These are phyloP conservation scores for Lentinus polychrous DNA, from an alignment of 1,284 basidiomycete species.

Conservation along the genomic window DNA sequence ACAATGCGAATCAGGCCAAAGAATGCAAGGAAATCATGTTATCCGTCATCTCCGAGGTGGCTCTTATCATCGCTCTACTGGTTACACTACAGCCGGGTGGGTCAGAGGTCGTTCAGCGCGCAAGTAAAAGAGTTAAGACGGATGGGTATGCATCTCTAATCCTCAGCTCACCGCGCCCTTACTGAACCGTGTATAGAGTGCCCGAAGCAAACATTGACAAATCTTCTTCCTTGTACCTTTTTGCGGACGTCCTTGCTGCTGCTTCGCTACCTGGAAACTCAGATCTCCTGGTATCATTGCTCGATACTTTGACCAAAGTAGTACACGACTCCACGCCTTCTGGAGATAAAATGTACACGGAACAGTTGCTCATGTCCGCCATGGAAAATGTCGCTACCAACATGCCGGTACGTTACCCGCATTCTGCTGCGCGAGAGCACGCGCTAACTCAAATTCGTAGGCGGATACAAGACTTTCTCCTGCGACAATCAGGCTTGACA, in stretches of 20 bases:
- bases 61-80: constrained; percentile 57
- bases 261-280: constrained; percentile 60
- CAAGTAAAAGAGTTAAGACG: constrained; percentile 56
- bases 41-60: constrained; percentile 39
- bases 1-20: constrained; percentile 32
- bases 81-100: constrained; percentile 40
- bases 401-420: constrained; percentile 40
- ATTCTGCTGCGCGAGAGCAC: no score
- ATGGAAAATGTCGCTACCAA: constrained; percentile 65
- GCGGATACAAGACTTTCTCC: constrained; percentile 30
- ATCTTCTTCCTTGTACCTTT: constrained; percentile 39
- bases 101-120: constrained; percentile 36
- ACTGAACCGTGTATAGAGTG: no score
- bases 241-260: constrained; percentile 70
- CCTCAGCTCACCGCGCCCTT: neutral
- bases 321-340: constrained; percentile 45
- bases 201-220: no score
- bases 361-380: constrained; percentile 81
- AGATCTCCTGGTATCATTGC: constrained; percentile 65
- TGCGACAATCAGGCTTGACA: constrained; percentile 61
- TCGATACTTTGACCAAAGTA: constrained; percentile 71
- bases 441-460: constrained; percentile 7
- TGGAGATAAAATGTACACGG: constrained; percentile 73
- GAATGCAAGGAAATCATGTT: constrained; percentile 46
- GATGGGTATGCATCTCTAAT: constrained; percentile 38